Evolutionary conservation across 2,329 filamentous ascomycete species (phyloP).

Genomic region (Colletotrichum chrysophilum): DNA sequence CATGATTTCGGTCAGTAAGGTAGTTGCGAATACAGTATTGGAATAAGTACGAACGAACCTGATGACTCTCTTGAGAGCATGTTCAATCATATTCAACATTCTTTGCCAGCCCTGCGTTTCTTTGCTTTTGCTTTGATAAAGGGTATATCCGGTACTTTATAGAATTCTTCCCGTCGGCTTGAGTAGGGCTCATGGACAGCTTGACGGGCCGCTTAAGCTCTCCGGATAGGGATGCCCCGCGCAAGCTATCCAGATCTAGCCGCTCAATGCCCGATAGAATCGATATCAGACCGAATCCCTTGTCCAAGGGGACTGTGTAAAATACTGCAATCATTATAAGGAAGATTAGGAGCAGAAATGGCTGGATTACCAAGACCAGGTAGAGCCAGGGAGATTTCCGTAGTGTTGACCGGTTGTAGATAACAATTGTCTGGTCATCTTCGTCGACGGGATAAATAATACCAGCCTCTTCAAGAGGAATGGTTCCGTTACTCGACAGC

Average conservation of each 20-base stretch:
- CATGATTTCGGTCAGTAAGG: fast-evolving
- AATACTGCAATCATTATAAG: neutral
- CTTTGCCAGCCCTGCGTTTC: no score
- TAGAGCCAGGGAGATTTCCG: neutral
- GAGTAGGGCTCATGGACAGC: neutral
- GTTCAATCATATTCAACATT: no score
- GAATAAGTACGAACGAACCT: fast-evolving
- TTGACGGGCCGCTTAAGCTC: neutral
- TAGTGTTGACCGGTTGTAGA: neutral
- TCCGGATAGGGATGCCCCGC: neutral
- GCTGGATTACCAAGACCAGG: neutral
- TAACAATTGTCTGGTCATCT: no score
- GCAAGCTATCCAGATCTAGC: neutral
- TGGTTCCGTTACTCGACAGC: no score
- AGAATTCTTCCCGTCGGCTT: no score
- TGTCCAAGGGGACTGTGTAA: neutral
- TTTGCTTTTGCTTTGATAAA: no score
- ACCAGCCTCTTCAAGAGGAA: no score
- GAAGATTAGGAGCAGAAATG: neutral
- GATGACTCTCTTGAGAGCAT: no score
- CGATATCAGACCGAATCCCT: neutral
- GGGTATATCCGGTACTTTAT: no score
- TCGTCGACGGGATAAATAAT: no score
- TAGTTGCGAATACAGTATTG: no score
- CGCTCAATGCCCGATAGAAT: neutral